Conservation (phyloP, 179 eudicot species). For the Corrigiola litoralis region DNA sequence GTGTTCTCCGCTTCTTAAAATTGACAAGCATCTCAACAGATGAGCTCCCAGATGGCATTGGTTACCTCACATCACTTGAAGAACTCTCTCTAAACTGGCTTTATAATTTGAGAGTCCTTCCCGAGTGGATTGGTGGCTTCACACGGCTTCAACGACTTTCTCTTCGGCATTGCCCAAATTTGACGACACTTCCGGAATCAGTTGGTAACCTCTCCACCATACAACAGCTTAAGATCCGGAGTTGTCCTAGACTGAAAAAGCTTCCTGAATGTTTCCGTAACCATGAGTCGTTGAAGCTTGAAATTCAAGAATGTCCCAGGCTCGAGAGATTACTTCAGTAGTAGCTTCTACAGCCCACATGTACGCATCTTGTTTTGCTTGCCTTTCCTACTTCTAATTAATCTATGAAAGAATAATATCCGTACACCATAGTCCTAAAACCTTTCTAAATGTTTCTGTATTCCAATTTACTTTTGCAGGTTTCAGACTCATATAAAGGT, state of each 20-base stretch:
- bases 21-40: neutral
- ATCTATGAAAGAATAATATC: too few species aligned
- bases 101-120: neutral
- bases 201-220: neutral
- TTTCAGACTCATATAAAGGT: too few species aligned
- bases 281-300: neutral
- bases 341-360: too few species aligned
- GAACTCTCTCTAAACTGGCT: neutral
- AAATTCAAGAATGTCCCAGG: neutral
- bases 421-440: too few species aligned
- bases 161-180: neutral
- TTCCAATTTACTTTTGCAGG: too few species aligned
- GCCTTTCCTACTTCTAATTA: too few species aligned
- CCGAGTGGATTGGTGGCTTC: neutral
- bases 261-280: neutral
- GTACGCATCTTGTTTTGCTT: too few species aligned
- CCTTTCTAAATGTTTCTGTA: too few species aligned
- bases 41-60: neutral
- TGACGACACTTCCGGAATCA: conserved; percentile 2
- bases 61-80: neutral
- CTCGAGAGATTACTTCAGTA: too few species aligned
- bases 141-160: neutral
- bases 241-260: neutral
- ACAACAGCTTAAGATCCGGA: neutral
- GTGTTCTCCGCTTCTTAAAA: neutral